A percentile compares a stretch with the other conserved stretches of the same genome.
phyloP scores from a whole-genome alignment of 176 grass and related monocot species.

The Cocos nucifera region DNA sequence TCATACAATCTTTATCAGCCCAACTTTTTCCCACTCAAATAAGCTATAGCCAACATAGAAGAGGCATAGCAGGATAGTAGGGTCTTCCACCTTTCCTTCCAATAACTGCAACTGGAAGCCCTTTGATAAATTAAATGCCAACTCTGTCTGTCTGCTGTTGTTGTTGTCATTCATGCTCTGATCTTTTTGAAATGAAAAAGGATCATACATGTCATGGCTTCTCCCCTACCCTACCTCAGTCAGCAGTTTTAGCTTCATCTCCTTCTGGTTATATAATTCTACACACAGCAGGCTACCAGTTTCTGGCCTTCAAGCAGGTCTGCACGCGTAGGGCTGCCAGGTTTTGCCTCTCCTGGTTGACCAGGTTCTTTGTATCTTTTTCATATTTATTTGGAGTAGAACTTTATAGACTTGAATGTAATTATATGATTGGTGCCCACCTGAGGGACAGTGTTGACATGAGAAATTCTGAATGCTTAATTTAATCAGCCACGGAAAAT shows the following conservation, averaged over 20 bases:
- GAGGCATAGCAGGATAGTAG: not conserved
- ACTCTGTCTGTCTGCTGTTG: not conserved
- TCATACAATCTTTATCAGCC: conserved; percentile 1
- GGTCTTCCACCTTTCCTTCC: not conserved
- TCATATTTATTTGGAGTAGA: not conserved
- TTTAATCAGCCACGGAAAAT: no score
- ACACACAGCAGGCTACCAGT: not conserved
- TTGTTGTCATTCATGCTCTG: conserved; percentile 1
- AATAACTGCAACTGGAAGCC: not conserved
- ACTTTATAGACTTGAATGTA: not conserved
- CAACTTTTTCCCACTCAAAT: not conserved
- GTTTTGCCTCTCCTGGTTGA: not conserved
- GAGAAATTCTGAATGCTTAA: no score
- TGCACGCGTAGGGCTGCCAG: conserved; percentile 2
- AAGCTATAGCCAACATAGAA: conserved; percentile 3
- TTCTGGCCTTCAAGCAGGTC: not conserved
- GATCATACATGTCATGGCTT: not conserved
- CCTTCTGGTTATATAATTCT: not conserved
- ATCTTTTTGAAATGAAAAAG: not conserved
- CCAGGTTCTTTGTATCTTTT: not conserved
- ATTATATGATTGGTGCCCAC: not conserved
- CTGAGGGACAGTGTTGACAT: no score
- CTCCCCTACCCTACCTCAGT: no score
- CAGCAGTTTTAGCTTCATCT: not conserved
- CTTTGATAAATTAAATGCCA: not conserved